Base-by-base conservation (phyloP, 108 stramenopile genomes). In the Nitzschia palea region DNA sequence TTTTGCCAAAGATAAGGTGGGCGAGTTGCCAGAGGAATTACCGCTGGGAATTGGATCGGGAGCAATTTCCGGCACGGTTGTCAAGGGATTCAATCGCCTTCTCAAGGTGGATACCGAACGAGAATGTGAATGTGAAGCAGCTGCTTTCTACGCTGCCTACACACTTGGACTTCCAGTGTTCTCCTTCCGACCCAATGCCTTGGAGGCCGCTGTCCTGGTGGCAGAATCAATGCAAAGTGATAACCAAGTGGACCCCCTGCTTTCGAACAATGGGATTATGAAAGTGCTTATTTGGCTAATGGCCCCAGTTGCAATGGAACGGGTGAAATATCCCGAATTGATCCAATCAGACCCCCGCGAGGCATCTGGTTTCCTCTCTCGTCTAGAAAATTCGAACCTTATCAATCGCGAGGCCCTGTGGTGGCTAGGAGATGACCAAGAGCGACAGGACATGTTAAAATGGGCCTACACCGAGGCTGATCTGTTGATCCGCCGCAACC, bases 231-330 rank as follows among this genome's bases (percentile, higher is more conserved):
- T 27, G 10, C 56, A 72, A 14, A 56, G 35, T 14, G 43, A 71
- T 25, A 62, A 62, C 23, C 60, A 71, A 20, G 29, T 86, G 54
- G 88, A 90, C 53, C 56, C 84, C 12, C 77, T 97, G 17, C 67
- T 83, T 27, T 84, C 85, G 36, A 85, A 86, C 58, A 80, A 71
- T 36, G 96, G 96, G 9, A 71, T 95, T 2, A 52, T 96, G 67
- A 87, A 92, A 52, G 70, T 97, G 26, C 55, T 98, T 44, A 74
- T 96, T 29, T 98, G 96, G 95, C 73, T 97, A 29, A 68, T 96
- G 84, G 91, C 95, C 8, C 95, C 95, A 23, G 97, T 96, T 18
- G 96, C 94, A 34, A 89, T 83, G 79, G 97, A 98, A 72, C 56
- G 70, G 14, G 57, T 77, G 50, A 84, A 82, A 32, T 85, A 97